These are phyloP conservation scores for Colletotrichum viniferum DNA, from an alignment of 2,329 filamentous ascomycete species.

Conservation along the genomic window DNA sequence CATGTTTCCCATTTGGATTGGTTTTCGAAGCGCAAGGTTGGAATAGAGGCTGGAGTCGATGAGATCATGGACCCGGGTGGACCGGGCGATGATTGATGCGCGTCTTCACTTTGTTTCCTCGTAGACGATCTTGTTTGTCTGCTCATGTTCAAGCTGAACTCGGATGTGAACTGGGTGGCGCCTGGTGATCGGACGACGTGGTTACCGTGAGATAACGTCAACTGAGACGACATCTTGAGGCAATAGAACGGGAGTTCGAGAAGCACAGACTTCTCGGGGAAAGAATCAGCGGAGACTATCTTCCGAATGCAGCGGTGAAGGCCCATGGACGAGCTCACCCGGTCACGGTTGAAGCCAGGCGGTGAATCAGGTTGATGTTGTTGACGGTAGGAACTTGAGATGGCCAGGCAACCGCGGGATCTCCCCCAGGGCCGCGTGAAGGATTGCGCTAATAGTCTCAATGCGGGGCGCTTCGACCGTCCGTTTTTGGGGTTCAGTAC, in stretches of 20 bases:
- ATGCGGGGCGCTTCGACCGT: background rate
- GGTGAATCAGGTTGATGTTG: background rate
- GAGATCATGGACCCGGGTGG: background rate
- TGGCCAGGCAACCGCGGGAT: background rate
- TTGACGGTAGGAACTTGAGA: background rate
- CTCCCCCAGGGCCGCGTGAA: background rate
- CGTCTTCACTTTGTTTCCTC: background rate
- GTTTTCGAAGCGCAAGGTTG: slow-evolving; percentile 31
- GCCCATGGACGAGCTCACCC: rapidly evolving
- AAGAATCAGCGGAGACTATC: background rate
- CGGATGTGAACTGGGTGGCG: background rate
- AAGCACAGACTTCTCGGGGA: background rate
- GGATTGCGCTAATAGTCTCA: background rate
- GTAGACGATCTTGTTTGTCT: background rate
- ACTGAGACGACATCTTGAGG: background rate
- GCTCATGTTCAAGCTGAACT: background rate
- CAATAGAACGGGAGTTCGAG: background rate
- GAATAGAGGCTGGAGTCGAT: background rate
- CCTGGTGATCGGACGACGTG: background rate
- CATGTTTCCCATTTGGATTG: slow-evolving; percentile 38
- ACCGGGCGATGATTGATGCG: rapidly evolving
- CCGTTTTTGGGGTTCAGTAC: background rate
- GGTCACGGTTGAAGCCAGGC: background rate
- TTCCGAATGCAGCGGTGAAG: background rate
- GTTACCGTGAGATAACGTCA: background rate